Evolutionary conservation across 306 rosid genomes (phyloP).

Genomic region (Vachellia collinsii): DNA sequence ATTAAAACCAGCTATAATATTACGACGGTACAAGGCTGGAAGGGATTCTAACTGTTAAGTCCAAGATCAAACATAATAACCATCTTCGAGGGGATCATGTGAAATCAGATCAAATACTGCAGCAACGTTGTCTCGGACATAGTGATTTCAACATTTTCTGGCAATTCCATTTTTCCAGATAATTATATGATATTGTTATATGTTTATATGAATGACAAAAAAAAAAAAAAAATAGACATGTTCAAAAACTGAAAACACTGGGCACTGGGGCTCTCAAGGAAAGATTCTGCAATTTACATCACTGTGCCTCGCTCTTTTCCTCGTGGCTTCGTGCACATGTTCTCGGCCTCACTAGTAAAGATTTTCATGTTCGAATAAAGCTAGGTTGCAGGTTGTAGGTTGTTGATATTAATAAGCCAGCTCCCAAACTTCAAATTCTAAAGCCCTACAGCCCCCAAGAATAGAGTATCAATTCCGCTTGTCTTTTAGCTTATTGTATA

Average conservation of each 20-base stretch:
- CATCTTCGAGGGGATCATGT: slow-evolving; percentile 54
- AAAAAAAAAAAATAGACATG: too few relatives aligned
- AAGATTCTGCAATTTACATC: too few relatives aligned
- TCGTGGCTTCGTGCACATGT: neutral
- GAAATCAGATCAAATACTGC: slow-evolving; percentile 75
- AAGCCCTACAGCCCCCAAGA: too few relatives aligned
- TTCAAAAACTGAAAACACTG: too few relatives aligned
- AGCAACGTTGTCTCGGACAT: slow-evolving; percentile 96
- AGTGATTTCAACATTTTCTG: slow-evolving; percentile 79
- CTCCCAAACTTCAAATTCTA: neutral
- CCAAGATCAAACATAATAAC: slow-evolving; percentile 38
- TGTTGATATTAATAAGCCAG: neutral
- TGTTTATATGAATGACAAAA: too few relatives aligned
- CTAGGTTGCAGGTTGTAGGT: neutral
- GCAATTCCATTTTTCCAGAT: slow-evolving; percentile 60
- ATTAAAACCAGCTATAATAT: neutral
- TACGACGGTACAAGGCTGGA: neutral
- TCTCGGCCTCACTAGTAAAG: neutral
- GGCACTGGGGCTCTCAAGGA: too few relatives aligned
- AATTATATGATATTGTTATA: too few relatives aligned
- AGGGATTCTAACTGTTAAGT: neutral
- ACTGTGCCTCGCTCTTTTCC: neutral
- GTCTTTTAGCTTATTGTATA: too few relatives aligned
- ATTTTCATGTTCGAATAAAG: neutral
- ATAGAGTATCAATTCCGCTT: too few relatives aligned